phyloP scores from a whole-genome alignment of 257 asterid species.

The Jasminum sambac region DNA sequence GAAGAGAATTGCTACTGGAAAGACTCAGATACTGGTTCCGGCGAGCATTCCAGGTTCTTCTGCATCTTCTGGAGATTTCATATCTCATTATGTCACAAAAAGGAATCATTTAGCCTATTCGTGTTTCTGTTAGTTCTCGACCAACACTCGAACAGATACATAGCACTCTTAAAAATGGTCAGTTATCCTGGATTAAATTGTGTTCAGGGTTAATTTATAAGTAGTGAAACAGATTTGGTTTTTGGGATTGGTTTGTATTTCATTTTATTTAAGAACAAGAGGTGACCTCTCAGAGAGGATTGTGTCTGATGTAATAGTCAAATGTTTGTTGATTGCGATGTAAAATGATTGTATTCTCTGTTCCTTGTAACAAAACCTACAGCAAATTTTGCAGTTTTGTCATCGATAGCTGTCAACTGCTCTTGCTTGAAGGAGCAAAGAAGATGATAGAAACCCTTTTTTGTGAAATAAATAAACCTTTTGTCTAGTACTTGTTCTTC shows the following conservation, averaged over 20 bases:
- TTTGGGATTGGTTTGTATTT: conserved; percentile 20
- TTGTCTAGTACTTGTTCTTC: neutral
- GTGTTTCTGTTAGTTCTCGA: conserved; percentile 60
- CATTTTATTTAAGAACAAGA: conserved; percentile 15
- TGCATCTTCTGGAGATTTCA: conserved; percentile 55
- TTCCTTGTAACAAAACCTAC: conserved; percentile 27
- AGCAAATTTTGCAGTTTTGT: conserved; percentile 16
- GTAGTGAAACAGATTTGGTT: conserved; percentile 25
- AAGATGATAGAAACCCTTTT: neutral
- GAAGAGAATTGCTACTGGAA: conserved; percentile 66
- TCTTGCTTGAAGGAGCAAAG: conserved; percentile 1
- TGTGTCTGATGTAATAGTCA: conserved; percentile 27
- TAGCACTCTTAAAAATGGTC: neutral
- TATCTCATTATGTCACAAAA: conserved; percentile 67
- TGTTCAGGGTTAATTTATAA: conserved; percentile 24
- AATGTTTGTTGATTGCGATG: conserved; percentile 30
- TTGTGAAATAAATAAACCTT: neutral
- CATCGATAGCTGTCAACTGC: neutral
- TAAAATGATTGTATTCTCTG: conserved; percentile 23
- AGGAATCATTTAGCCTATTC: conserved; percentile 83
- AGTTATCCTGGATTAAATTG: conserved; percentile 16
- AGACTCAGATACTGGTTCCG: conserved; percentile 75
- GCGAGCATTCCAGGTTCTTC: conserved; percentile 50
- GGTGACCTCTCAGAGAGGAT: conserved; percentile 19
- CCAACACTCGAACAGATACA: neutral